phyloP scores from a whole-genome alignment of 2,329 filamentous ascomycete species.

The Zalaria obscura region DNA sequence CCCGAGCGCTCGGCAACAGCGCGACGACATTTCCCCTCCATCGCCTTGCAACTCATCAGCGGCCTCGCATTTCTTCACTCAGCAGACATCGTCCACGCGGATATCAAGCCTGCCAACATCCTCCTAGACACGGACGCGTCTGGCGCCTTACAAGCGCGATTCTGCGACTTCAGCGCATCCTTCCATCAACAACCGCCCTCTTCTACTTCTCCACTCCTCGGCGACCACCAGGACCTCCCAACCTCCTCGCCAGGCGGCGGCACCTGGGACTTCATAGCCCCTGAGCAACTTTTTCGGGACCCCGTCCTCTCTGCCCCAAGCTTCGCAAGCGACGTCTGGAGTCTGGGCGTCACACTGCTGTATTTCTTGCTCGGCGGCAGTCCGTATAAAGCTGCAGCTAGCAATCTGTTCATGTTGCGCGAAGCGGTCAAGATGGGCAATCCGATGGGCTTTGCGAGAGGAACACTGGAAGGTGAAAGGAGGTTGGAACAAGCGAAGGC shows the following conservation, averaged over 20 bases:
- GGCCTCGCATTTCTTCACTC: conserved; percentile 28
- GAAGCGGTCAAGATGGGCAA: conserved; percentile 29
- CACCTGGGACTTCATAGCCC: conserved; percentile 31
- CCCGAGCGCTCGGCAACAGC: conserved; percentile 21
- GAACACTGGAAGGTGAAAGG: conserved; percentile 19
- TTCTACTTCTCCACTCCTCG: conserved; percentile 24
- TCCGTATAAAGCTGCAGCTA: conserved; percentile 24
- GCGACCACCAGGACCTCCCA: conserved; percentile 8
- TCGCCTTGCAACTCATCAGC: conserved; percentile 24
- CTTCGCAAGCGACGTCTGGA: conserved; percentile 27
- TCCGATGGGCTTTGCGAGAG: conserved; percentile 25
- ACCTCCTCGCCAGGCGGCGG: conserved; percentile 21
- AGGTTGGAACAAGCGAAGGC: conserved; percentile 17
- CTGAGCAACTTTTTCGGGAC: conserved; percentile 16
- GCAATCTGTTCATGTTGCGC: conserved; percentile 26
- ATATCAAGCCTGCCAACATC: conserved; percentile 35
- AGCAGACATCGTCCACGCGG: conserved; percentile 26
- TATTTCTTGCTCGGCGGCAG: conserved; percentile 25
- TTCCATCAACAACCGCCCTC: conserved; percentile 20
- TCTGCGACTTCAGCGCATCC: conserved; percentile 30
- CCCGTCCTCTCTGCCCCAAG: conserved; percentile 16
- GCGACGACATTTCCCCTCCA: conserved; percentile 22
- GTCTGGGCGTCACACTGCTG: conserved; percentile 29
- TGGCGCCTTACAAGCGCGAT: conserved; percentile 14
- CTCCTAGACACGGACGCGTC: conserved; percentile 19